Evolutionary conservation across 2,329 filamentous ascomycete species (phyloP), one percentile per base, ranked within the genome.

Genomic region (Apiospora kogelbergensis): DNA sequence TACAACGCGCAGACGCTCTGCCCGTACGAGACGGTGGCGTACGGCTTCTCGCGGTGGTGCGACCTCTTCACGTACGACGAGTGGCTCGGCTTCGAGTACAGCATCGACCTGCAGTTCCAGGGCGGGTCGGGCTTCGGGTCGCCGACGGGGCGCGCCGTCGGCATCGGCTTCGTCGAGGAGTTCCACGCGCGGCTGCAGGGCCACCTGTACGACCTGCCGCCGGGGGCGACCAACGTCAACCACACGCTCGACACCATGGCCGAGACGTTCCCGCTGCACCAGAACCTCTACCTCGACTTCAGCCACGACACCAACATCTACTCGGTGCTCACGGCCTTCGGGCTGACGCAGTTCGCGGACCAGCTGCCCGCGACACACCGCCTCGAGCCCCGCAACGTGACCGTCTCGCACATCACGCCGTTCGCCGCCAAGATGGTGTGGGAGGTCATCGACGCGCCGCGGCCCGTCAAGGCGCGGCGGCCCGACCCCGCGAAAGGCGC

Each of bases 251-350:
- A 93, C 80, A 88, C 84, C 75, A 92, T 86, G 78, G 85, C 85
- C 0, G 82, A 82, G 44, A 94, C 91, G 0, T 95, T 95, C 77
- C 92, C 92, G 0, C 80, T 92, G 4, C 88, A 93, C 76, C 93
- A 95, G 76, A 86, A 83, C 26, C 83, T 95, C 20, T 93, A 94
- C 78, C 87, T 94, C 65, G 92, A 94, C 81, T 94, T 94, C 78
- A 90, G 88, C 20, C 92, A 95, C 78, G 92, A 95, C 79, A 91
- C 90, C 41, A 93, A 92, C 76, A 92, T 93, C 70, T 83, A 90
- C 73, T 86, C 86, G 33, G 87, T 94, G 72, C 81, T 94, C 4
- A 89, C 91, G 0, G 92, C 92, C 0, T 92, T 95, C 70, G 91
- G 91, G 1, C 83, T 94, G 63, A 88, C 81, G 2, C 92, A 94